Evolutionary conservation across 164 flowering plant genomes (phyloP).

Genomic region (Platanus orientalis): DNA sequence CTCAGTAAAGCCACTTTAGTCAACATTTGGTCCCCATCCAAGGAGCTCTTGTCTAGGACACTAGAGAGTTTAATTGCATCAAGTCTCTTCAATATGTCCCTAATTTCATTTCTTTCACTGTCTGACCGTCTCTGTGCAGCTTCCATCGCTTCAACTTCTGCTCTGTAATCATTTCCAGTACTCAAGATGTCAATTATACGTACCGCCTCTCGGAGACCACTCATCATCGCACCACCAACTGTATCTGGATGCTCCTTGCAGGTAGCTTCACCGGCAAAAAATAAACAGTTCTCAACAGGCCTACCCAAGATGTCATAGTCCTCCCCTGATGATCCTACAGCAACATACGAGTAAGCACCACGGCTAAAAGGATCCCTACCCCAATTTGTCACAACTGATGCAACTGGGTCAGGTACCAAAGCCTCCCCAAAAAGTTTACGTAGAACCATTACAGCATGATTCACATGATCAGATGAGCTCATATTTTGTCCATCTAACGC

Average conservation of each 20-base stretch:
- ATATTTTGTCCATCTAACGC: slow-evolving; percentile 68
- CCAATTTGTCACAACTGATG: slow-evolving; percentile 96
- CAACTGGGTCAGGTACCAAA: slow-evolving; percentile 85
- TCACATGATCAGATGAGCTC: slow-evolving; percentile 71
- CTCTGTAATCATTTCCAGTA: slow-evolving; percentile 75
- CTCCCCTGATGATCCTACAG: slow-evolving; percentile 97
- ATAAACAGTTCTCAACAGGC: slow-evolving; percentile 89
- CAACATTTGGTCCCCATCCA: slow-evolving; percentile 50
- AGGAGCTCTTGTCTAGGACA: slow-evolving; percentile 52
- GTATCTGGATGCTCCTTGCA: slow-evolving; percentile 99
- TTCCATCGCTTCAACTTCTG: slow-evolving; percentile 85
- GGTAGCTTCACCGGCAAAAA: slow-evolving; percentile 99
- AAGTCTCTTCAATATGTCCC: slow-evolving; percentile 76
- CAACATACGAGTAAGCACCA: slow-evolving; percentile 98
- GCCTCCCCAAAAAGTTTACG: slow-evolving; percentile 87
- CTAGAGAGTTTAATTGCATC: slow-evolving; percentile 74
- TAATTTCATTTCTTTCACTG: slow-evolving; percentile 74
- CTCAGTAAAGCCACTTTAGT: slow-evolving; percentile 55
- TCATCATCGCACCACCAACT: slow-evolving; percentile 99
- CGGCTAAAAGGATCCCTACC: slow-evolving; percentile 93
- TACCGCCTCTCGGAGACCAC: slow-evolving; percentile 97
- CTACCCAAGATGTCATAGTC: slow-evolving; percentile 89
- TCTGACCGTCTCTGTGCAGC: slow-evolving; percentile 73
- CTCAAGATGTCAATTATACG: slow-evolving; percentile 78
- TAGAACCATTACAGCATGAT: slow-evolving; percentile 74